Conservation (phyloP, 2,329 filamentous ascomycete genomes). For the Penicillium oxalicum region DNA sequence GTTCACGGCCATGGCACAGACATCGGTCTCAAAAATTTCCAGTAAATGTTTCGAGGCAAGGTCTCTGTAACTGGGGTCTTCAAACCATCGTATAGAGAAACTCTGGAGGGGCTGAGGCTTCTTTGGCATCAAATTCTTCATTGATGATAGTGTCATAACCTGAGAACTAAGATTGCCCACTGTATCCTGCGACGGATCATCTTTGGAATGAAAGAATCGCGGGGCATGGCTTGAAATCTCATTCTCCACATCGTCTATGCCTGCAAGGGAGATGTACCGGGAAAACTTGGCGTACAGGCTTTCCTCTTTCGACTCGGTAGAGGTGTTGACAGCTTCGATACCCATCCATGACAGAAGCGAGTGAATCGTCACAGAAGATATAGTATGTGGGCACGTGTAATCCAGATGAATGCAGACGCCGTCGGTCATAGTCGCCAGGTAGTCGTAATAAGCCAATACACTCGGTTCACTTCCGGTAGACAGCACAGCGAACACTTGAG, state of each 20-base stretch:
- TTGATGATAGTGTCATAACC: not conserved
- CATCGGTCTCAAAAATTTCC: not conserved
- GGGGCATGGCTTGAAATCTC: not conserved
- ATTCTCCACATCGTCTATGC: not conserved
- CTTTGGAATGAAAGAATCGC: not conserved
- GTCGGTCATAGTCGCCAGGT: not conserved
- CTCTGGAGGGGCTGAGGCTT: not conserved
- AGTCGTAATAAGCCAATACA: not conserved
- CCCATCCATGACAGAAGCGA: not conserved
- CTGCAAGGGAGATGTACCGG: not conserved
- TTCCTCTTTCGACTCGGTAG: not conserved
- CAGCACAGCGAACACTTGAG: conserved; percentile 33
- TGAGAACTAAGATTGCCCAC: not conserved
- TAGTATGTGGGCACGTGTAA: not conserved
- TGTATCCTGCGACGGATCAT: not conserved
- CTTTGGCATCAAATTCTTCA: not conserved
- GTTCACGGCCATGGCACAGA: not conserved
- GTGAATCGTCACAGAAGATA: not conserved
- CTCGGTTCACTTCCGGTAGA: not conserved
- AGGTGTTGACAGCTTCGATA: not conserved
- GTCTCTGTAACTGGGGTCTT: not conserved
- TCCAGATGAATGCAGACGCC: not conserved
- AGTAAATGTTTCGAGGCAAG: not conserved
- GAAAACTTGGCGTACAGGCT: not conserved
- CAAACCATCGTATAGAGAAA: not conserved